These are phyloP conservation scores for Xanthoconium stramineum DNA, from an alignment of 768 basidiomycete genomes.

Conservation along the genomic window DNA sequence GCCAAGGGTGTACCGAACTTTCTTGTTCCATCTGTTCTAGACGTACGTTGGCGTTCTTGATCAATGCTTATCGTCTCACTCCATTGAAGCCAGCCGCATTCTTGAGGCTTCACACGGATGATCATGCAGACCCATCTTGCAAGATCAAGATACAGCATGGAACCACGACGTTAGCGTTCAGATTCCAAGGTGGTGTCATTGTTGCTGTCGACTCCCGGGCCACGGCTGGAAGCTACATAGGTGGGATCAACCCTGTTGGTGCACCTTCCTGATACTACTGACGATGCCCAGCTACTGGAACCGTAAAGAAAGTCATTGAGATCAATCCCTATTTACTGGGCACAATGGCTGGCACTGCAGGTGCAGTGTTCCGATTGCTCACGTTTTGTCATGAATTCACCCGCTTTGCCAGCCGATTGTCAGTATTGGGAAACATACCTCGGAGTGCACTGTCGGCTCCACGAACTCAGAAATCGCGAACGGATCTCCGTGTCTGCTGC, in stretches of 20 bases:
- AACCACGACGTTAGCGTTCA: constrained; percentile 96
- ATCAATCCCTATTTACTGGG: constrained; percentile 99
- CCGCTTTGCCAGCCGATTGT: constrained; percentile 67
- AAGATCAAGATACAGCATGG: constrained; percentile 98
- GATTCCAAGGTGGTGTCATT: constrained; percentile 94
- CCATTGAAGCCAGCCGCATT: constrained; percentile 78
- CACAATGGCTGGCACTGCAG: constrained; percentile 99
- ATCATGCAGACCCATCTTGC: constrained; percentile 90
- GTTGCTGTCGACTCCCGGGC: constrained; percentile 99
- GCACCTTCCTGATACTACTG: not conserved
- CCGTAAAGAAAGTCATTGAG: constrained; percentile 99
- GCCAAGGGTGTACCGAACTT: constrained; percentile 71
- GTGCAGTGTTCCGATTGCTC: constrained; percentile 40
- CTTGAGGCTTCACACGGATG: constrained; percentile 90
- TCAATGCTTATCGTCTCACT: constrained; percentile 4
- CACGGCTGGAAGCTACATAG: constrained; percentile 95
- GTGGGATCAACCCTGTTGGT: constrained; percentile 42
- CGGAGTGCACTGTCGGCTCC: constrained; percentile 94
- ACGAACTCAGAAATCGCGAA: constrained; percentile 94
- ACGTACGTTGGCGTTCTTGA: constrained; percentile 49
- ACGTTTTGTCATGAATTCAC: constrained; percentile 4
- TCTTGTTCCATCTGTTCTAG: constrained; percentile 66
- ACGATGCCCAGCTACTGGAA: constrained; percentile 72
- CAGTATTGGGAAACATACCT: constrained; percentile 99
- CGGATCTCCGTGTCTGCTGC: constrained; percentile 99